Conservation (phyloP, 371 early-diverging fungal species). For the Umbelopsis sp. region DNA sequence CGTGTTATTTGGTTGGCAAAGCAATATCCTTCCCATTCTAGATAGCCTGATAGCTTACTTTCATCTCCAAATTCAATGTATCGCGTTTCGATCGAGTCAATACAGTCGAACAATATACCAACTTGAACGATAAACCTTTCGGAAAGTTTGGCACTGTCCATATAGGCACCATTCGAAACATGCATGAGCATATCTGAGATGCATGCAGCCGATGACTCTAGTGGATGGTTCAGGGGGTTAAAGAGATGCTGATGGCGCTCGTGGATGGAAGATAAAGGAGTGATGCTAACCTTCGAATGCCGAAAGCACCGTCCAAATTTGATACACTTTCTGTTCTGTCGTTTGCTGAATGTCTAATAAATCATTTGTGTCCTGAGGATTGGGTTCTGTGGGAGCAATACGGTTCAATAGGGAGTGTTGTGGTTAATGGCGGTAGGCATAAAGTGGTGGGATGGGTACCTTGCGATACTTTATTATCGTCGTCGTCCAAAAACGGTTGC, state of each 20-base stretch:
- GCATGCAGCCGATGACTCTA: constrained; percentile 95
- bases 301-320: constrained; percentile 87
- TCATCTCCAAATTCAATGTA: constrained; percentile 18
- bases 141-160: constrained; percentile 87
- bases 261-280: neutral
- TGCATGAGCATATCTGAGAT: constrained; percentile 96
- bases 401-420: neutral
- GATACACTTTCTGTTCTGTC: constrained; percentile 82
- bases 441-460: constrained; percentile 1
- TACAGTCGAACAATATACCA: constrained; percentile 87
- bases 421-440: neutral
- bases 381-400: constrained; percentile 21
- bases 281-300: constrained; percentile 72
- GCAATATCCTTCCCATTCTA: neutral
- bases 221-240: neutral
- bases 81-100: constrained; percentile 58
- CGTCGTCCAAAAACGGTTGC: constrained; percentile 27
- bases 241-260: too few species aligned
- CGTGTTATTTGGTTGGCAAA: neutral
- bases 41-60: constrained; percentile 3
- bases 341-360: constrained; percentile 30
- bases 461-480: constrained; percentile 20
- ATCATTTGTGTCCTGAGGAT: constrained; percentile 28
- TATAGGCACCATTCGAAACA: constrained; percentile 88
- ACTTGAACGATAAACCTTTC: constrained; percentile 92